Evolutionary conservation across 768 basidiomycete species (phyloP), one percentile per base, ranked within the genome.

Genomic region (Porpolomopsis calyptriformis): DNA sequence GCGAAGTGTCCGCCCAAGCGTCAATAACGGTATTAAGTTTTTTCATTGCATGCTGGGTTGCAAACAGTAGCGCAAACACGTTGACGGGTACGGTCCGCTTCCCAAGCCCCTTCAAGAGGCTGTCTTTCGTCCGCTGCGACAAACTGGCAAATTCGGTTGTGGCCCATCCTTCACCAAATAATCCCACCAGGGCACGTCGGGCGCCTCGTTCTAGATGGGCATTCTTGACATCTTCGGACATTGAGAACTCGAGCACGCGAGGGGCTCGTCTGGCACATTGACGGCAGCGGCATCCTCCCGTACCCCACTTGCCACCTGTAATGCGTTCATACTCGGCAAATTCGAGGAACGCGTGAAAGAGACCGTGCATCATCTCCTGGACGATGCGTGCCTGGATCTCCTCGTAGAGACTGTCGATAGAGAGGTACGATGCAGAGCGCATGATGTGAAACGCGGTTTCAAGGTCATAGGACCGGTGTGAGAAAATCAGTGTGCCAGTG

Each of bases 131-230:
- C 52, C 81, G 80, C 46, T 70, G 72, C 2, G 80, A 71, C 2
- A 94, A 69, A 0, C 64, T 61, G 0, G 85, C 85, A 54, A 97
- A 86, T 45, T 96, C 91, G 29, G 74, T 60, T 0, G 77, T 83
- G 60, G 79, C 83, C 93, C 92, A 96, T 2, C 85, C 84, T 51
- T 89, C 85, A 4, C 89, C 90, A 56, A 88, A 97, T 24, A 88
- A 71, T 0, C 82, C 80, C 0, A 92, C 81, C 5, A 97, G 68
- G 10, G 84, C 87, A 4, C 81, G 70, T 10, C 85, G 71, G 0
- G 85, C 80, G 0, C 82, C 82, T 4, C 78, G 70, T 33, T 86
- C 82, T 3, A 97, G 74, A 29, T 74, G 66, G 0, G 68, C 53
- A 57, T 90, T 88, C 49, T 77, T 73, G 8, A 94, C 84, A 56